Evolutionary conservation across 1,139 yeast genomes (phyloP), one percentile per base, ranked within the genome.

Genomic region (Taiozyma sp.): DNA sequence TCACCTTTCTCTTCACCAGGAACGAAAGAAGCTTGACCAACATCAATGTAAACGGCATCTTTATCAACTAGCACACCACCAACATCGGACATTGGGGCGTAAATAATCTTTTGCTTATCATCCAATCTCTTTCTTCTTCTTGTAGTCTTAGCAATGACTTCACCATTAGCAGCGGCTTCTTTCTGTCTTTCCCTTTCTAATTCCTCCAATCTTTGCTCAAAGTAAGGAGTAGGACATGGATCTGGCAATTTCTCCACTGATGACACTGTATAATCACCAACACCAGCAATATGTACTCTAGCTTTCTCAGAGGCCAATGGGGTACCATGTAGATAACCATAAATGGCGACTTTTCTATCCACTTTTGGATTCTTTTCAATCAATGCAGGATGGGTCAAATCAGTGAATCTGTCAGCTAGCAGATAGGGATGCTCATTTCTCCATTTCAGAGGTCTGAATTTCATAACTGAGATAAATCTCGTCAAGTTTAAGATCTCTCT

Each of bases 21-120:
- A 21, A 78, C 81, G 65, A 87, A 87, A 34, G 70, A 63, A 49
- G 67, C 58, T 43, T 74, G 72, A 4, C 97, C 97, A 46, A 91
- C 85, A 64, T 95, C 97, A 56, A 95, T 89, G 63, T 91, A 88
- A 2, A 95, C 99, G 4, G 99, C 97, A 73, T 95, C 99, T 65
- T 86, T 91, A 70, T 95, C 99, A 55, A 95, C 90, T 56, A 93
- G 75, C 37, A 95, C 95, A 64, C 99, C 99, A 50, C 98, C 98
- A 28, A 93, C 97, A 69, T 95, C 98, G 47, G 97, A 88, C 99
- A 95, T 93, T 49, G 99, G 99, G 0, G 99, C 99, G 67, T 95
- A 95, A 2, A 95, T 90, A 58, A 90, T 83, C 68, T 91, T 93
- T 66, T 88, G 95, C 61, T 86, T 88, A 65, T 95, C 99, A 61